Base-by-base conservation (phyloP, 2,329 filamentous ascomycete genomes). In the Lachnellula cervina region DNA sequence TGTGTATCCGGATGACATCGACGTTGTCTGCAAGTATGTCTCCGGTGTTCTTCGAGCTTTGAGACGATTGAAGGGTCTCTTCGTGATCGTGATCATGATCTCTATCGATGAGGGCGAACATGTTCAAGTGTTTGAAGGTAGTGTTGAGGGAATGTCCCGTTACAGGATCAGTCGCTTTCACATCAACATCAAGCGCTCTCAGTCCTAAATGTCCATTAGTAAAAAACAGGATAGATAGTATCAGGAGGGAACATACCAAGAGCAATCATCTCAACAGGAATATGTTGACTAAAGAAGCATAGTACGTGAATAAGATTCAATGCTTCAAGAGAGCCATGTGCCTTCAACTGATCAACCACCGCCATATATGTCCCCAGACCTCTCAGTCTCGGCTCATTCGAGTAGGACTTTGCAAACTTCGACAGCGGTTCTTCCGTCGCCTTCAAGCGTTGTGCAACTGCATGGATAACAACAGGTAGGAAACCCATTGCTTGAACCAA, bases 391-490 rank as follows among this genome's bases (percentile, higher is more conserved):
- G 80, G 78, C 44, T 81, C 78, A 1, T 75, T 79, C 40, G 77
- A 73, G 56, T 81, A 84, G 1, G 78, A 78, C 57, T 76, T 75
- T n/a, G 84, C 71, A 58, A 85, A 88, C 59, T 76, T 82, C 1
- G 80, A 78, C 3, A 88, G 72, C 0, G 84, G 81, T 59, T 86
- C 84, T 17, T 77, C 74, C 0, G 82, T 84, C 2, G 80, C 78
- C 54, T 80, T 83, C 14, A 88, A 72, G 35, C 84, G 77, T 59
- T 82, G 79, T 1, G 83, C 83, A 2, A 85, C 81, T 0, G 84
- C 81, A 62, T 88, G 84, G 19, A 89, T 85, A 59, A 86, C 86
- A 6, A 88, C 72, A 0, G 86, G 86, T 14, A 89, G 72, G 53
- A 82, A 79, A 21, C 83, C 83, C 72, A 88, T 83, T 46, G 84